phyloP scores from a whole-genome alignment of 345 rosid genomes.

The Erysimum cheiranthoides region DNA sequence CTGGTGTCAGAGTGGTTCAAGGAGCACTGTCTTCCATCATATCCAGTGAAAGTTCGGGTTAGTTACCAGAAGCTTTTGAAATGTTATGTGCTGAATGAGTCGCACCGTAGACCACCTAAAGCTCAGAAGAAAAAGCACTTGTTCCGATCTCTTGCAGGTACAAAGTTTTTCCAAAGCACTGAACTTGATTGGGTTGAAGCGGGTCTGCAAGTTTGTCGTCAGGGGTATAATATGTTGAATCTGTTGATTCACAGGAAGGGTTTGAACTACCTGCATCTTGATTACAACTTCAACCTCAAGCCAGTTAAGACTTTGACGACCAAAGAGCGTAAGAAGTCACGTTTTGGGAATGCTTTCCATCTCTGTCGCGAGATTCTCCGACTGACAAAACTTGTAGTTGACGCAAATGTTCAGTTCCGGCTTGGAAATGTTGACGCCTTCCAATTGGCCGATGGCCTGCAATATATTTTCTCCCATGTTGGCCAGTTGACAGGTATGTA shows the following conservation, averaged over 20 bases:
- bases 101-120: constrained; percentile 99
- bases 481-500: constrained; percentile 99
- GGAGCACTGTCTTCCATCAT: constrained; percentile 99
- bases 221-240: constrained; percentile 98
- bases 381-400: constrained; percentile 96
- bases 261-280: constrained; percentile 92
- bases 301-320: constrained; percentile 99
- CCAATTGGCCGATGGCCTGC: constrained; percentile 97
- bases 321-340: constrained; percentile 94
- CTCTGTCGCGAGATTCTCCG: constrained; percentile 98
- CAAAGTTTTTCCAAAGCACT: constrained; percentile 97
- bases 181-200: constrained; percentile 99
- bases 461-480: constrained; percentile 95
- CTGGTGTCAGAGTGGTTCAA: constrained; percentile 99
- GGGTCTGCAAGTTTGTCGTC: constrained; percentile 98
- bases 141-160: constrained; percentile 94
- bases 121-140: constrained; percentile 99
- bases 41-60: constrained; percentile 97
- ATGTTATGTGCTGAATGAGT: constrained; percentile 95
- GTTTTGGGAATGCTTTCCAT: constrained; percentile 99
- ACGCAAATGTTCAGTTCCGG: constrained; percentile 96
- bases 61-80: constrained; percentile 96
- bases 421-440: constrained; percentile 98
- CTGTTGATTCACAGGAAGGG: constrained; percentile 94
- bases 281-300: constrained; percentile 95